Base-by-base conservation (phyloP, 176 grass and related monocot genomes). In the Leersia perrieri region DNA sequence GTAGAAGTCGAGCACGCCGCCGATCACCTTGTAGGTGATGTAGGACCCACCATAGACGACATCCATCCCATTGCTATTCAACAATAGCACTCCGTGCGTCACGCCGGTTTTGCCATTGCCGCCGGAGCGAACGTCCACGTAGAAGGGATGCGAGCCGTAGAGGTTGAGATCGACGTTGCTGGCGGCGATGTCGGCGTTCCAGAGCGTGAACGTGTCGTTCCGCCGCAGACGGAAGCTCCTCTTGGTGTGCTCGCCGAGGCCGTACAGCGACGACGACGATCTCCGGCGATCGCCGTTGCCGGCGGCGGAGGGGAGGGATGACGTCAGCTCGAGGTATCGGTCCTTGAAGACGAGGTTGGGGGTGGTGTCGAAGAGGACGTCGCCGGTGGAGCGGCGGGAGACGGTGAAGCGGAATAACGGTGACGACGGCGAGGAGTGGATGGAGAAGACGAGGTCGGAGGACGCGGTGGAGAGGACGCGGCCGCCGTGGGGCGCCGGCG, bases 11-110 rank as follows among this genome's bases (percentile, higher is more conserved):
- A 98, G 83, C 29, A 98, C 78, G 47, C 95, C 95, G 26, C 92
- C 95, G 47, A 98, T 98, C 49, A 95, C 86, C 78, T 89, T 95
- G 75, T 98, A 98, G 31, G 90, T 98, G 66, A 94, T 33, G 80
- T 64, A 66, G 5, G 73, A 80, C 0, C 92, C 92, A 10, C 88
- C 90, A n/a, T 95, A 95, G 9, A 79, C 4, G 55, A 98, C 39
- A 72, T 98, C 92, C 95, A 98, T 98, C 15, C 95, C 92, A 11
- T 98, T 98, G 77, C 95, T 98, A 71, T 91, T 98, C 20, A 98
- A 89, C 5, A 98, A 86, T 14, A 98, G 84, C 66, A 98, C 95
- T 36, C 92, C 92, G 9, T 98, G 95, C 10, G 95, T 70, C 13
- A 41, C 4, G 5, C 83, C 88, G 7, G 51, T n/a, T n/a, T n/a